These are phyloP conservation scores for Whalleya microplaca DNA, from an alignment of 2,329 filamentous ascomycete species.

Conservation along the genomic window DNA sequence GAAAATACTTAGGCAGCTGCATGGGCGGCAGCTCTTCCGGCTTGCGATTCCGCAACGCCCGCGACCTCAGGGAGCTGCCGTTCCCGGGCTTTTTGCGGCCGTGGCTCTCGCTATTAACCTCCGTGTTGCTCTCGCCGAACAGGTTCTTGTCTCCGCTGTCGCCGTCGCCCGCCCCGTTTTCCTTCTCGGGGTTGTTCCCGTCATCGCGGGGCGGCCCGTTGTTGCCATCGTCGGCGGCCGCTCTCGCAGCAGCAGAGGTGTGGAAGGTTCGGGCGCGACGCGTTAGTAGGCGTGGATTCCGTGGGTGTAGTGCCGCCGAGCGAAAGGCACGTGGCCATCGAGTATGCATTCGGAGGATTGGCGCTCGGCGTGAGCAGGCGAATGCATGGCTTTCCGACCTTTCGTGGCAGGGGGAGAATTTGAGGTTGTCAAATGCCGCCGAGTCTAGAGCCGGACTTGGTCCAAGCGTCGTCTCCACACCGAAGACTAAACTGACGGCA, in stretches of 20 bases:
- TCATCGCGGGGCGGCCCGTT: slow-evolving; percentile 25
- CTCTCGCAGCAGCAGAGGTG: slow-evolving; percentile 20
- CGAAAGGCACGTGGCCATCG: slow-evolving; percentile 37
- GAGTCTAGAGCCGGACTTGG: slow-evolving; percentile 13
- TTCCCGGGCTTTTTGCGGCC: slow-evolving; percentile 30
- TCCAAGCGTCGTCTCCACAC: slow-evolving; percentile 14
- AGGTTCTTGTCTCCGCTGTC: slow-evolving; percentile 25
- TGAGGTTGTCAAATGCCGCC: not conserved
- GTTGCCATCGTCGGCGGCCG: slow-evolving; percentile 24
- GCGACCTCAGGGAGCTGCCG: slow-evolving; percentile 25
- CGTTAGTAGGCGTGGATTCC: slow-evolving; percentile 17
- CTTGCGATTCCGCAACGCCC: slow-evolving; percentile 34
- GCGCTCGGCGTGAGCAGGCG: slow-evolving; percentile 37
- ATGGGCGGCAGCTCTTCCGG: slow-evolving; percentile 53
- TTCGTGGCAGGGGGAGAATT: slow-evolving; percentile 5
- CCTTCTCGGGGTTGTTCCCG: slow-evolving; percentile 30
- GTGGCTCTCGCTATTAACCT: slow-evolving; percentile 26
- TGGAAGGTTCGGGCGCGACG: slow-evolving; percentile 30
- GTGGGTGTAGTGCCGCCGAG: slow-evolving; percentile 30
- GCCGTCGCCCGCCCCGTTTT: slow-evolving; percentile 10
- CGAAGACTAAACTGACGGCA: slow-evolving; percentile 3
- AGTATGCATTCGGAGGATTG: slow-evolving; percentile 39
- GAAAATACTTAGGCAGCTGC: slow-evolving; percentile 61
- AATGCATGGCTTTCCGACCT: slow-evolving; percentile 33
- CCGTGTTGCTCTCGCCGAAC: slow-evolving; percentile 25